phyloP scores from a whole-genome alignment of 768 basidiomycete genomes.

The Boletus tomentosulus region DNA sequence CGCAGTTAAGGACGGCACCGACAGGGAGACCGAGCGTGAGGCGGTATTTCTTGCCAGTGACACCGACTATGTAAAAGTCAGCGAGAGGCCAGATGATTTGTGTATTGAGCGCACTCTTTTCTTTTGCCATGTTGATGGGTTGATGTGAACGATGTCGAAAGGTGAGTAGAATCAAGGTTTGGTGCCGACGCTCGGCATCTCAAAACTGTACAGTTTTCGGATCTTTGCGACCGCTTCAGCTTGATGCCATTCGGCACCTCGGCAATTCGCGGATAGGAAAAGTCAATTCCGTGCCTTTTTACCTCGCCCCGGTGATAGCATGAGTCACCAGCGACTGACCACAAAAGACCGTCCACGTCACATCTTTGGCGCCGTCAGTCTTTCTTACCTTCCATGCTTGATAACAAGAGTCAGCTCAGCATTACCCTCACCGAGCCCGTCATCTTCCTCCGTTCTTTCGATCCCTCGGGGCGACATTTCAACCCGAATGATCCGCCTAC shows the following conservation, averaged over 20 bases:
- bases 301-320: no score
- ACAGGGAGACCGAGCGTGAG: constrained; percentile 92
- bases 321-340: neutral
- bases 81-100: neutral
- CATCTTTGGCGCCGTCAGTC: neutral
- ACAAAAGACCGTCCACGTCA: neutral
- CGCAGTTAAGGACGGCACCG: constrained; percentile 94
- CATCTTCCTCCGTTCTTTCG: constrained; percentile 61
- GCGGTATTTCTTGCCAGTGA: constrained; percentile 94
- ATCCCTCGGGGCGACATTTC: constrained; percentile 38
- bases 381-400: constrained; percentile 9
- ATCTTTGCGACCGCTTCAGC: no score
- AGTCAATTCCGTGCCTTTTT: no score
- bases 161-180: constrained; percentile 17
- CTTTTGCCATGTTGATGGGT: constrained; percentile 22
- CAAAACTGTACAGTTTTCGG: constrained; percentile 14
- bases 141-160: constrained; percentile 5
- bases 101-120: constrained; percentile 11
- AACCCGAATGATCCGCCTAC: constrained; percentile 49
- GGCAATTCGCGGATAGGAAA: no score
- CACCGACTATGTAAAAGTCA: constrained; percentile 36
- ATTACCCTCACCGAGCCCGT: constrained; percentile 73
- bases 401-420: constrained; percentile 40
- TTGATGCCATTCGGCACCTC: no score
- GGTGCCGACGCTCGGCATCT: constrained; percentile 18